Evolutionary conservation across 2,329 filamentous ascomycete genomes (phyloP).

Genomic region (Sordariomycetes sp.): DNA sequence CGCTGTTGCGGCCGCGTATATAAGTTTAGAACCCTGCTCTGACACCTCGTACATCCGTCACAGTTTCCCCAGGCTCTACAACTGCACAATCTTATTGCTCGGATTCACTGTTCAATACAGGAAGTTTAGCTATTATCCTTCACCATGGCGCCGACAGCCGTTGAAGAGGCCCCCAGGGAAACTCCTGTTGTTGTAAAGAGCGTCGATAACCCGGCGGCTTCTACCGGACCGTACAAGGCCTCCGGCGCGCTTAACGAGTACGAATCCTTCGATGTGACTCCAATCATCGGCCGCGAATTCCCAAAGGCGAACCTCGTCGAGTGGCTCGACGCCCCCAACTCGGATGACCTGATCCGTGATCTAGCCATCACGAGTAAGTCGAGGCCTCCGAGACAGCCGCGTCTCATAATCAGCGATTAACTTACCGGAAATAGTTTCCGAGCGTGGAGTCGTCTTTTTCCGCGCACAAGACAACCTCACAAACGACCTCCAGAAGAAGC

Average conservation of each 20-base stretch:
- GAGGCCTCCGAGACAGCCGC: background rate
- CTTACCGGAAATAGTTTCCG: slow-evolving; percentile 38
- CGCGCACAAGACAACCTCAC: slow-evolving; percentile 47
- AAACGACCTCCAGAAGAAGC: slow-evolving; percentile 51
- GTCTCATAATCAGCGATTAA: background rate
- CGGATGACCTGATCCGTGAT: slow-evolving; percentile 50
- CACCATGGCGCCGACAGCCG: background rate
- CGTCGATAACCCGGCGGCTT: background rate
- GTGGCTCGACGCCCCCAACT: slow-evolving; percentile 44
- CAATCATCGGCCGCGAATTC: slow-evolving; percentile 49
- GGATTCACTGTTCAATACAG: background rate
- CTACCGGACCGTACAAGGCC: slow-evolving; percentile 26
- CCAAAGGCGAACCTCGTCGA: slow-evolving; percentile 45
- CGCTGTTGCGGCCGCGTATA: background rate
- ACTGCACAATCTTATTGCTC: background rate
- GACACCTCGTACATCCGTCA: too few relatives aligned
- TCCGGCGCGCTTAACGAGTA: slow-evolving; percentile 36
- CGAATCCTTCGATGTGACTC: slow-evolving; percentile 45
- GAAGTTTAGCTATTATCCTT: background rate
- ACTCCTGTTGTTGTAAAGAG: background rate
- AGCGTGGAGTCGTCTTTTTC: slow-evolving; percentile 59
- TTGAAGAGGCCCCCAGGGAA: background rate
- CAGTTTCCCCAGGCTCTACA: too few relatives aligned
- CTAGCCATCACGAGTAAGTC: slow-evolving; percentile 51
- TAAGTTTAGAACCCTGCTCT: background rate